A percentile compares a stretch with the other conserved stretches of the same genome.
Evolutionary conservation across 2,329 filamentous ascomycete genomes (phyloP).

Genomic region (Nothophaeocryptopus gaeumannii): DNA sequence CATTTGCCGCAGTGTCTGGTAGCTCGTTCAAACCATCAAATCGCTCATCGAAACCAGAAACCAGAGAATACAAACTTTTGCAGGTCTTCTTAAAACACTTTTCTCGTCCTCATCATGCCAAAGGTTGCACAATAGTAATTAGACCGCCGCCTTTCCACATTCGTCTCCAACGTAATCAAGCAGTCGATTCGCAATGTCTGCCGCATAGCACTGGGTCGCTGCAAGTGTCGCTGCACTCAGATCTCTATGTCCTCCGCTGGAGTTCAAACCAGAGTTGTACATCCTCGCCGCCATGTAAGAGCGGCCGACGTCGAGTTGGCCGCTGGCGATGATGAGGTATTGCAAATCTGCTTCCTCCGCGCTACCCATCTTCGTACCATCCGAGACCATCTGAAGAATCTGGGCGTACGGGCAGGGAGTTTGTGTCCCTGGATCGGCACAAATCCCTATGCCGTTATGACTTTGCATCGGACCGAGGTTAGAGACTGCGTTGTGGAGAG

Average conservation of each 20-base stretch:
- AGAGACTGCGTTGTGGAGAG: constrained; percentile 37
- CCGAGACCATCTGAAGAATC: constrained; percentile 41
- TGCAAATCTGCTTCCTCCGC: constrained; percentile 41
- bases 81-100: too few relatives aligned
- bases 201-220: constrained; percentile 12
- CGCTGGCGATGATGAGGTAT: constrained; percentile 35
- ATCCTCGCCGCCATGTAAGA: constrained; percentile 48
- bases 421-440: constrained; percentile 23
- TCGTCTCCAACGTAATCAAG: constrained; percentile 1
- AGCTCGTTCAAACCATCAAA: too few relatives aligned
- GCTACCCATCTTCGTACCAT: constrained; percentile 36
- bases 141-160: too few relatives aligned
- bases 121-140: too few relatives aligned
- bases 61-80: too few relatives aligned
- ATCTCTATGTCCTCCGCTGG: neutral
- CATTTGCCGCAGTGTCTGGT: too few relatives aligned
- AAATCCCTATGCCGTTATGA: constrained; percentile 33
- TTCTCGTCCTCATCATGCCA: too few relatives aligned
- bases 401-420: constrained; percentile 39
- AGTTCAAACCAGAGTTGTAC: constrained; percentile 47
- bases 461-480: constrained; percentile 50
- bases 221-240: constrained; percentile 4
- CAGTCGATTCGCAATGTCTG: constrained; percentile 19
- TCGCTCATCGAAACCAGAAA: too few relatives aligned
- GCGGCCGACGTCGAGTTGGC: constrained; percentile 34